These are phyloP conservation scores for Aspergillus ibericus DNA, from an alignment of 2,329 filamentous ascomycete species.

Conservation along the genomic window DNA sequence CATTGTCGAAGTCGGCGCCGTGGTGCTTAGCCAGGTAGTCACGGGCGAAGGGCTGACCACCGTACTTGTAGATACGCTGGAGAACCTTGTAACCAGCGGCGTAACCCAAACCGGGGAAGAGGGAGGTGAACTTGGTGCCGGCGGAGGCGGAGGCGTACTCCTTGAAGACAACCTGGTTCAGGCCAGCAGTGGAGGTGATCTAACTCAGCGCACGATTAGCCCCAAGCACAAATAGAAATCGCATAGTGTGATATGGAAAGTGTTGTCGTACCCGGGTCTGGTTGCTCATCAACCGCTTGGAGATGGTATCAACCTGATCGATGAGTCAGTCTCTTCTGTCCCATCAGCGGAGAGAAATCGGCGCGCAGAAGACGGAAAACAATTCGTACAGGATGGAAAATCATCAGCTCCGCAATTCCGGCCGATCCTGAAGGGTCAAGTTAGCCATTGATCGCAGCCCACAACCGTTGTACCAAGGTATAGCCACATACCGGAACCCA, in stretches of 20 bases:
- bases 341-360: neutral
- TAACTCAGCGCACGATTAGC: conserved; percentile 33
- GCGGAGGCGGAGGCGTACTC: conserved; percentile 73
- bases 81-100: conserved; percentile 97
- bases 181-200: conserved; percentile 60
- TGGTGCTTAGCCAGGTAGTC: conserved; percentile 84
- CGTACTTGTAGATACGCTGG: conserved; percentile 98
- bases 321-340: conserved; percentile 21
- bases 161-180: conserved; percentile 93
- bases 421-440: conserved; percentile 66
- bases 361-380: neutral
- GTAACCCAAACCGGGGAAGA: conserved; percentile 96
- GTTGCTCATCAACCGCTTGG: conserved; percentile 99
- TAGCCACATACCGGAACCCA: conserved; percentile 75
- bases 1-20: conserved; percentile 76
- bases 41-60: conserved; percentile 90
- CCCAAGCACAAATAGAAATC: neutral
- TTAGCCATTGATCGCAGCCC: conserved; percentile 19
- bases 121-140: conserved; percentile 81
- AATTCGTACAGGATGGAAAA: conserved; percentile 79
- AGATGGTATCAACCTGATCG: conserved; percentile 86
- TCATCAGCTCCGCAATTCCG: conserved; percentile 86
- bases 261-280: conserved; percentile 64
- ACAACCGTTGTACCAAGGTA: neutral
- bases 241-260: neutral